A percentile compares a stretch with the other conserved stretches of the same genome.
These are phyloP conservation scores for Alloteropsis semialata DNA, from an alignment of 176 grass and related monocot species.

Conservation along the genomic window DNA sequence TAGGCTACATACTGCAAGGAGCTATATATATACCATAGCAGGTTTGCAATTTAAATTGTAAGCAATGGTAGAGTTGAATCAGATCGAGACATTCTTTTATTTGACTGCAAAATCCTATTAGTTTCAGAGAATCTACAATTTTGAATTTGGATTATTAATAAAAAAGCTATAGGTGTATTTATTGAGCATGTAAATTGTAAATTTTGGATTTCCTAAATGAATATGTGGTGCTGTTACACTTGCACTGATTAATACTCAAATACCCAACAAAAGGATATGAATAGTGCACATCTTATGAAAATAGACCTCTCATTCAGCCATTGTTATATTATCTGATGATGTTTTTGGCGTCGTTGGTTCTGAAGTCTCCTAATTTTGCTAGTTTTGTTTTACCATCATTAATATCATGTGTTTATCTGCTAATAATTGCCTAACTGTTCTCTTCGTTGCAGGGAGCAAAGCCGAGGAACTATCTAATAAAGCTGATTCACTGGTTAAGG, in stretches of 20 bases:
- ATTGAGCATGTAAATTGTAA: not conserved
- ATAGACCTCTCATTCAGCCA: not conserved
- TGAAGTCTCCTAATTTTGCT: not conserved
- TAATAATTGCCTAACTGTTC: no score
- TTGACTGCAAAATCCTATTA: not conserved
- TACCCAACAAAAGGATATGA: not conserved
- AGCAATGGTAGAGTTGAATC: not conserved
- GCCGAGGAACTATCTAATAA: constrained; percentile 51
- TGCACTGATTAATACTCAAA: no score
- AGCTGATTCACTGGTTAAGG: constrained; percentile 47
- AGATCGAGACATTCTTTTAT: not conserved
- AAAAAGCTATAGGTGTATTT: not conserved
- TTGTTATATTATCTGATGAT: not conserved
- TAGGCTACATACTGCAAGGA: not conserved
- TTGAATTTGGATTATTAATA: not conserved
- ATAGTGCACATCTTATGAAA: not conserved
- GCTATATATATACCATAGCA: not conserved
- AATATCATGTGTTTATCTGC: no score
- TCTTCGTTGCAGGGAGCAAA: constrained; percentile 56
- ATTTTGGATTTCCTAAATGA: no score
- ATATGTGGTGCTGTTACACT: not conserved
- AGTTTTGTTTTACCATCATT: no score
- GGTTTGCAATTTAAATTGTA: not conserved
- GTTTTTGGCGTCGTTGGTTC: no score
- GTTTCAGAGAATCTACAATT: not conserved